These are phyloP conservation scores for Trichoderma lentiforme DNA, from an alignment of 2,329 filamentous ascomycete species.

Conservation along the genomic window DNA sequence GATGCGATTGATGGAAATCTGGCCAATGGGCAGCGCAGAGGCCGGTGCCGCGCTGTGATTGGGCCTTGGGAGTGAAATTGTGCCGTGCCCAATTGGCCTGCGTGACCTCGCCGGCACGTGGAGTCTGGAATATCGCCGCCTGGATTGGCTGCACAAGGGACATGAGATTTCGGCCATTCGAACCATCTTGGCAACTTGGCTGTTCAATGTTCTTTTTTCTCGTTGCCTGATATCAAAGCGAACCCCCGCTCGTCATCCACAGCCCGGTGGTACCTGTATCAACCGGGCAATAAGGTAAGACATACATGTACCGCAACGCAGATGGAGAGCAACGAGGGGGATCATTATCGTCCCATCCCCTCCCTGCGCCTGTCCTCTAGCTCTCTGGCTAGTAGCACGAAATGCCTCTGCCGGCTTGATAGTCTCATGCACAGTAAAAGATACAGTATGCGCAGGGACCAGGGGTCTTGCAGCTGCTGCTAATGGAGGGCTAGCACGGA, in stretches of 20 bases:
- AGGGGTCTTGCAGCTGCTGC: not conserved
- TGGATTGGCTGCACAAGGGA: conserved; percentile 8
- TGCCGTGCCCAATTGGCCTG: conserved; percentile 11
- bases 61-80: conserved; percentile 26
- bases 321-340: not conserved
- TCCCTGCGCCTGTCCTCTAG: not conserved
- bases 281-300: conserved; percentile 7
- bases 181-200: not conserved
- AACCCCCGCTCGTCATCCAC: not conserved
- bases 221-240: not conserved
- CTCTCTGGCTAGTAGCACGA: not conserved
- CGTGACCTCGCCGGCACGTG: conserved; percentile 18
- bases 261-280: not conserved
- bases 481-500: not conserved
- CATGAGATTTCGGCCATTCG: not conserved
- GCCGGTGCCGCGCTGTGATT: conserved; percentile 25
- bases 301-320: not conserved
- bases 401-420: not conserved
- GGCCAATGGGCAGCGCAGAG: conserved; percentile 27
- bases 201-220: not conserved
- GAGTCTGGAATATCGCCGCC: not conserved
- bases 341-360: conserved; percentile 2
- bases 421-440: conserved; percentile 12
- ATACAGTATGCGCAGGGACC: conserved; percentile 6
- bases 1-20: conserved; percentile 29